Conservation (phyloP, 2,329 filamentous ascomycete genomes). For the Exophiala sideris region DNA sequence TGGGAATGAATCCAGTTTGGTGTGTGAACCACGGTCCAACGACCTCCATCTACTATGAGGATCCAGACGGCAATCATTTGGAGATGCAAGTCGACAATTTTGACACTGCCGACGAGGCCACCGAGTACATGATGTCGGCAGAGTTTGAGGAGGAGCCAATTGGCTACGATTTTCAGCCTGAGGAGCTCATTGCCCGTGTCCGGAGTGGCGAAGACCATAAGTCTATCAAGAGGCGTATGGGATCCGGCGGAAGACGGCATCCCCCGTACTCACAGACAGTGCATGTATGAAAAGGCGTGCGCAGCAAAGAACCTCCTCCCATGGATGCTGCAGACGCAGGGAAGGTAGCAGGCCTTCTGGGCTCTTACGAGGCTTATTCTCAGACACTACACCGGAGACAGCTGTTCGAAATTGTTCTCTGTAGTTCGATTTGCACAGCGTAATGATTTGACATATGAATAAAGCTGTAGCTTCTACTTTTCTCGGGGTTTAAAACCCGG, state of each 20-base stretch:
- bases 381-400: too few species aligned
- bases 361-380: too few species aligned
- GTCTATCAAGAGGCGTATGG: not conserved
- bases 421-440: too few species aligned
- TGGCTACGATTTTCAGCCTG: slow-evolving; percentile 1
- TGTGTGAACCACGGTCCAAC: slow-evolving; percentile 9
- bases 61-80: not conserved
- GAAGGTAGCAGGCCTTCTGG: too few species aligned
- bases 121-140: not conserved
- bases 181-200: not conserved
- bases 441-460: too few species aligned
- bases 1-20: slow-evolving; percentile 2
- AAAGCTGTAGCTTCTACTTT: too few species aligned
- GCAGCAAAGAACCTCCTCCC: too few species aligned
- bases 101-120: slow-evolving; percentile 1
- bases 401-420: too few species aligned
- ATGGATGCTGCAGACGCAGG: too few species aligned
- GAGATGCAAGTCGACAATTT: not conserved
- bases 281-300: too few species aligned
- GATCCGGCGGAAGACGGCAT: not conserved
- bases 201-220: slow-evolving; percentile 1
- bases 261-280: not conserved
- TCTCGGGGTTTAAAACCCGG: too few species aligned
- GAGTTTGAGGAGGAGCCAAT: slow-evolving; percentile 1
- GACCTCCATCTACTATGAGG: not conserved